A percentile compares a stretch with the other conserved stretches of the same genome.
Evolutionary conservation across 2,329 filamentous ascomycete species (phyloP).

Genomic region (Fusarium tuaranense): DNA sequence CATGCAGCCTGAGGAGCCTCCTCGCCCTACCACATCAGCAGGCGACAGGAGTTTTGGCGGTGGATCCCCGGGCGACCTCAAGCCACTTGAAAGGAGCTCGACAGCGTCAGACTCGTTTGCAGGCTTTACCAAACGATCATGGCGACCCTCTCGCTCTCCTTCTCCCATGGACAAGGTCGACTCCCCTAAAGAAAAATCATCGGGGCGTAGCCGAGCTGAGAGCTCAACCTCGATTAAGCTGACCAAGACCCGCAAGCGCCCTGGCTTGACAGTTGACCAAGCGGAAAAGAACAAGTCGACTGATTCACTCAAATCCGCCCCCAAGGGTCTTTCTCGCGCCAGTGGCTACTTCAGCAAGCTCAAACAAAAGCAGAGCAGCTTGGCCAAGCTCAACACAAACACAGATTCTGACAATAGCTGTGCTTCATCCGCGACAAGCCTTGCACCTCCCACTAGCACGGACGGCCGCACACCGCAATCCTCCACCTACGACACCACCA

Average conservation of each 20-base stretch:
- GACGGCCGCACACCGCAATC: slow-evolving; percentile 54
- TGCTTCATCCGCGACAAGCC: slow-evolving; percentile 60
- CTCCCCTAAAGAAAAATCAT: slow-evolving; percentile 37
- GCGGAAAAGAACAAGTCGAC: slow-evolving; percentile 39
- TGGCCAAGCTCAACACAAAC: slow-evolving; percentile 53
- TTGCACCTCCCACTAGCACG: slow-evolving; percentile 54
- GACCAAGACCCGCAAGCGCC: slow-evolving; percentile 44
- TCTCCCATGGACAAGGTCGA: slow-evolving; percentile 54
- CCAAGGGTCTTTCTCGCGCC: slow-evolving; percentile 57
- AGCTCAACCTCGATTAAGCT: slow-evolving; percentile 40
- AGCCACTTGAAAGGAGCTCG: slow-evolving; percentile 51
- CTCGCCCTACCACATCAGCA: slow-evolving; percentile 43
- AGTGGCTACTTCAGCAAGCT: slow-evolving; percentile 64
- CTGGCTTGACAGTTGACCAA: slow-evolving; percentile 45
- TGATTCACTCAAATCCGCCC: slow-evolving; percentile 53
- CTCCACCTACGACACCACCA: slow-evolving; percentile 54
- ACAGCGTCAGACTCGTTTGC: slow-evolving; percentile 61
- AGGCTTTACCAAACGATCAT: slow-evolving; percentile 63
- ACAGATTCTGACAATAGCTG: slow-evolving; percentile 57
- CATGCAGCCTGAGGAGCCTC: slow-evolving; percentile 34
- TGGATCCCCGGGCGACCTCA: slow-evolving; percentile 37
- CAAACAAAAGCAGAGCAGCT: slow-evolving; percentile 55
- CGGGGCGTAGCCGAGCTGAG: slow-evolving; percentile 41
- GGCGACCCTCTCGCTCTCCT: slow-evolving; percentile 63
- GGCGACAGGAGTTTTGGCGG: slow-evolving; percentile 37